Evolutionary conservation across 2,329 filamentous ascomycete genomes (phyloP).

Genomic region (Blastomyces gilchristii): DNA sequence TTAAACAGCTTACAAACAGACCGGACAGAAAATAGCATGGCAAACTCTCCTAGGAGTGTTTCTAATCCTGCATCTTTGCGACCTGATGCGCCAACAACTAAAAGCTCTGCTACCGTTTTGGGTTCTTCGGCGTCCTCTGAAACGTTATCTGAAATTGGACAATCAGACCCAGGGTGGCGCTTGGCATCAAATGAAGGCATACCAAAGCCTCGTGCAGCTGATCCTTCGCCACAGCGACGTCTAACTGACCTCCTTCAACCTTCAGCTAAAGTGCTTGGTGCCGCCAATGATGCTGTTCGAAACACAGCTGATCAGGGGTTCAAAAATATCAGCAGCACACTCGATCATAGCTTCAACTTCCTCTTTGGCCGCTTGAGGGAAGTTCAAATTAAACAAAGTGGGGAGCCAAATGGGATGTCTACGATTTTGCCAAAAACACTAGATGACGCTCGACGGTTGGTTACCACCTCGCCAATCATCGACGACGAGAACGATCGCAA

Average conservation of each 20-base stretch:
- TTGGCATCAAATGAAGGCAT: background rate
- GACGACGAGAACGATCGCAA: constrained; percentile 44
- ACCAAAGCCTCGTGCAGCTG: constrained; percentile 20
- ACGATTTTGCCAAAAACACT: constrained; percentile 70
- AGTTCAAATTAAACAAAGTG: constrained; percentile 40
- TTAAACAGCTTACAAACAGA: constrained; percentile 77
- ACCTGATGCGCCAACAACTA: constrained; percentile 19
- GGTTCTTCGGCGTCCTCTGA: constrained; percentile 15
- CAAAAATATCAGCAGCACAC: constrained; percentile 80
- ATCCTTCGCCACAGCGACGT: constrained; percentile 56
- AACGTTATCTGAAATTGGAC: constrained; percentile 21
- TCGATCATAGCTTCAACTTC: constrained; percentile 90
- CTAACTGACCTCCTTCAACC: constrained; percentile 80
- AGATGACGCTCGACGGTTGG: constrained; percentile 81
- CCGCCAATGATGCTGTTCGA: constrained; percentile 73
- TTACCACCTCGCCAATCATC: constrained; percentile 43
- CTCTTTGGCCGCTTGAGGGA: constrained; percentile 81
- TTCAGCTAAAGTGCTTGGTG: constrained; percentile 69
- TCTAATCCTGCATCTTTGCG: constrained; percentile 21
- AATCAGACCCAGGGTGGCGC: constrained; percentile 8
- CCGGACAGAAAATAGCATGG: constrained; percentile 58
- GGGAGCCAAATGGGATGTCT: constrained; percentile 35
- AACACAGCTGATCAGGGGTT: constrained; percentile 83
- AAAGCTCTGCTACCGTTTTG: constrained; percentile 9
- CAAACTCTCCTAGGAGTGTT: constrained; percentile 41